These are phyloP conservation scores for Lachancea fermentati DNA, from an alignment of 805 yeast species.

Conservation along the genomic window DNA sequence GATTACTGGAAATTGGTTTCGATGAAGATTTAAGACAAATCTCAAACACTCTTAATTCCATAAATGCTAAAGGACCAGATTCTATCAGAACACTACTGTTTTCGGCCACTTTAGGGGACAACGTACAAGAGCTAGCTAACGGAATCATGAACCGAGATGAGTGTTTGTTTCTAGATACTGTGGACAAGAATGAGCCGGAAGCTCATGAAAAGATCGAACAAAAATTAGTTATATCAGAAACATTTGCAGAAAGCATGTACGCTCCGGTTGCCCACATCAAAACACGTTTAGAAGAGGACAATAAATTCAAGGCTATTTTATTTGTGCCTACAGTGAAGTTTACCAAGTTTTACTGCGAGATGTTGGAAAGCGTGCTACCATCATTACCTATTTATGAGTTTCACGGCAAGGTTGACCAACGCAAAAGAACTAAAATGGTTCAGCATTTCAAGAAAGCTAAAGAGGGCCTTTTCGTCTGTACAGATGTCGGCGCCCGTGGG, in stretches of 20 bases:
- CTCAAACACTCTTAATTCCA: conserved; percentile 41
- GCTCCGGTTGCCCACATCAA: conserved; percentile 51
- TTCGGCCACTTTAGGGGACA: conserved; percentile 79
- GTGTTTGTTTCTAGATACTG: conserved; percentile 65
- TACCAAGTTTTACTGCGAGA: conserved; percentile 50
- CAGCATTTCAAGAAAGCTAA: conserved; percentile 44
- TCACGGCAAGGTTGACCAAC: conserved; percentile 75
- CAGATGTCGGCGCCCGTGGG: conserved; percentile 96
- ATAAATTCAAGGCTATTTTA: conserved; percentile 67
- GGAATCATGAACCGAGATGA: conserved; percentile 46
- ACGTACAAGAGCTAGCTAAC: conserved; percentile 61
- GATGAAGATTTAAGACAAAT: conserved; percentile 57
- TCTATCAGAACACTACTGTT: conserved; percentile 65
- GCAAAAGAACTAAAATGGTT: conserved; percentile 56
- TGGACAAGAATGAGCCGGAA: conserved; percentile 66
- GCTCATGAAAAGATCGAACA: conserved; percentile 76
- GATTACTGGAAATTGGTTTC: conserved; percentile 77
- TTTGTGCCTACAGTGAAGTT: conserved; percentile 75
- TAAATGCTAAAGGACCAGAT: conserved; percentile 27
- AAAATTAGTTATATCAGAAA: conserved; percentile 48
- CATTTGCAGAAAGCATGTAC: conserved; percentile 52
- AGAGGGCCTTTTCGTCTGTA: conserved; percentile 63
- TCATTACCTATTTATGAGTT: conserved; percentile 37
- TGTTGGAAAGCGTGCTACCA: conserved; percentile 31
- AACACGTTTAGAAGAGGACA: conserved; percentile 32